Base-by-base conservation (phyloP, 2,329 filamentous ascomycete species). In the Onygenales sp. region DNA sequence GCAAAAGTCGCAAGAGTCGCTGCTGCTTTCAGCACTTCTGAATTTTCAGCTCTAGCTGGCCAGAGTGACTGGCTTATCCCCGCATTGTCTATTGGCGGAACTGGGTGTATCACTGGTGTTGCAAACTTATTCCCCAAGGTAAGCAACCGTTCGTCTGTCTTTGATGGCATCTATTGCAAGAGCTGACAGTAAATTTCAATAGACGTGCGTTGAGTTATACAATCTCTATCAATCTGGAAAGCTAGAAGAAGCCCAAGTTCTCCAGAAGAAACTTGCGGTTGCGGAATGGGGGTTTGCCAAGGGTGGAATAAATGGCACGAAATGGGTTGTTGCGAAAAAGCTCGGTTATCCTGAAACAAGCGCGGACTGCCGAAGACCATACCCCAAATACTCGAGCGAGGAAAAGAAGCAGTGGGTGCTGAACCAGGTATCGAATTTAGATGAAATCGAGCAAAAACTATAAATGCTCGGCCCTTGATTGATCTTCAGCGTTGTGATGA, bases 81-180 rank as follows among this genome's bases (percentile, higher is more conserved):
- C 2, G 81, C 79, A 0, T 65, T 86, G 36, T 74, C 75, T 1
- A 77, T 78, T 6, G 82, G 83, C 13, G 79, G 77, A 33, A 74
- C 77, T 2, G 83, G 83, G 8, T 80, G 77, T 58, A 80, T 86
- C 49, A 80, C 82, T 0, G 82, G 80, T 2, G 79, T 85, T 56
- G 83, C 75, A 31, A 85, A 86, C 57, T 70, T 85, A 2, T 82
- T 79, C 59, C 82, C 81, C 7, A 76, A 74, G 62, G 67, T 64
- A 42, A 57, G 58, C 53, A 21, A 13, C 21, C 33, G n/a, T 32
- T 27, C 2, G 21, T 11, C 13, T 32, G 40, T 51, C 14, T 31
- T 33, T 10, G 7, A 14, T 8, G 21, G 11, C 11, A 42, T 27
- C 11, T 51, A 9, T 8, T 7, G 14, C 11, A 39, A 8, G 10